Evolutionary conservation across 305 asterid species (phyloP), one percentile per base, ranked within the genome.

Genomic region (Fraxinus albicans): DNA sequence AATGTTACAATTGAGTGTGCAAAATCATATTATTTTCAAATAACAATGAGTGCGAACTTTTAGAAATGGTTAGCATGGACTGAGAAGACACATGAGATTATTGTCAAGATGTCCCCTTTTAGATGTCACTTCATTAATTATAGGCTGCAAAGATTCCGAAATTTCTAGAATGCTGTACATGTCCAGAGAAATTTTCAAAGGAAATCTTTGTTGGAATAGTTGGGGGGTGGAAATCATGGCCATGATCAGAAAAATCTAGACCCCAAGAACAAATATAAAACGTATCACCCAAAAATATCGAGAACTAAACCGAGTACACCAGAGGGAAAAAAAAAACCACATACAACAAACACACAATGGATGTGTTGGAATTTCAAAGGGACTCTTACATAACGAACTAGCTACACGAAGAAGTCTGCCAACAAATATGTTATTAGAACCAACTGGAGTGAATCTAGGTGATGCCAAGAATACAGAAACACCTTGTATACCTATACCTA

Each of bases 401-500:
- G 70, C 70, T n/a, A 60, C 70, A 21, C 70, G n/a, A 47, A 47
- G n/a, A 47, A 55, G 25, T n/a, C 67, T n/a, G 3, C 67, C 23
- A 55, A 55, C 67, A 23, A 17, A 19, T n/a, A 55, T 55, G 67
- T 55, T 10, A 55, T 55, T n/a, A 6, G 67, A n/a, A 55, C 27
- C n/a, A 44, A 44, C n/a, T 55, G 25, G 67, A 55, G 9, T n/a
- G 65, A 80, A 47, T 77, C 81, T 69, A 76, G 79, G 73, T 19
- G 21, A 80, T 44, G 12, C 77, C 73, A 78, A 83, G 81, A 79
- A 33, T 12, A 82, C 58, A 31, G 77, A 55, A 42, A 70, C 63
- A 34, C 65, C 34, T 29, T 81, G 77, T 47, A 53, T 72, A 77
- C 85, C 88, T 88, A 91, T 63, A 89, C 91, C 55, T 89, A 94